Evolutionary conservation across 208 protist species (phyloP), one percentile per base, ranked within the genome.

Genomic region (Trypanosoma melophagium): DNA sequence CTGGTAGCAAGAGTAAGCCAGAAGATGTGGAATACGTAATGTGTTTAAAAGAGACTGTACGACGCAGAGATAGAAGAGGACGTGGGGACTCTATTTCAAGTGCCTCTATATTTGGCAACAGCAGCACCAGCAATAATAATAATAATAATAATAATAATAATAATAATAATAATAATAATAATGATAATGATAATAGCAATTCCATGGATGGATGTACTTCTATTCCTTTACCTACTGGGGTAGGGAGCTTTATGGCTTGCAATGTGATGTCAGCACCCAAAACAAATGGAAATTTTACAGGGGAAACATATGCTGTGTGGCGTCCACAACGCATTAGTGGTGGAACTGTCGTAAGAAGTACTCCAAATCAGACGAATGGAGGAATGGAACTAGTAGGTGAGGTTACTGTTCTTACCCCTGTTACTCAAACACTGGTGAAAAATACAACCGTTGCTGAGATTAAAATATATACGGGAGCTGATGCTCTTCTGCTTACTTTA

Each of bases 351-450:
- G 60, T 59, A 16, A 66, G 71, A n/a, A 50, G 65, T 12, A 45
- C 35, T 13, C 47, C 71, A 22, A 59, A 17, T 60, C 75, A 63
- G 61, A 79, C 77, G n/a, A 80, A 83, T 70, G 74, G 65, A 51
- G 84, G 82, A 12, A 79, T 74, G n/a, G 84, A 85, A 65, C 76
- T 88, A 47, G 77, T 86, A 4, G 87, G 81, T 1, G 84, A 90
- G 57, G 56, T 93, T 9, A 70, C 70, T 19, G 68, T 89, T 28
- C 61, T 66, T 52, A 60, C 61, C 4, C 41, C 76, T 21, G 42
- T 54, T 22, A 63, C 73, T 49, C 45, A 71, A 4, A 67, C 70
- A 45, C 60, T 76, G 28, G 40, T 61, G 13, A 83, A 84, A 65
- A 76, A 80, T 31, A 74, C 74, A 47, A 62, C 65, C 42, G 58